Evolutionary conservation across 78 protist genomes (phyloP), one percentile per base, ranked within the genome.

Genomic region (Kipferlia bialata): DNA sequence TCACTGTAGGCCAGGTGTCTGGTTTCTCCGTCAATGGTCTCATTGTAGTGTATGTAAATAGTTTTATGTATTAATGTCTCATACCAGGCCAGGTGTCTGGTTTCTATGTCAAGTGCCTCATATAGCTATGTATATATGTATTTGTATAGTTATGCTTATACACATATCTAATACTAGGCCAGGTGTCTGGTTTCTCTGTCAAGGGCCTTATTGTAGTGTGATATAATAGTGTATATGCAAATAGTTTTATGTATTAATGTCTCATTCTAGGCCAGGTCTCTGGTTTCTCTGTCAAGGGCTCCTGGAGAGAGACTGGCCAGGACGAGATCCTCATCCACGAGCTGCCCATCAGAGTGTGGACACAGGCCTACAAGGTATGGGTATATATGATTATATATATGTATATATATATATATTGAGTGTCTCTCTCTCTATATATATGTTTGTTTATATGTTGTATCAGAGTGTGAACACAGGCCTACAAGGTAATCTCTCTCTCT

Each of bases 401-500:
- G 28, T 48, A 37, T 2, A 39, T 22, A 31, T 6, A 1, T 17
- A n/a, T n/a, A n/a, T n/a, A n/a, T n/a, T n/a, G n/a, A n/a, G n/a
- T n/a, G n/a, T n/a, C n/a, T n/a, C n/a, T n/a, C n/a, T n/a, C n/a
- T n/a, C n/a, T n/a, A n/a, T n/a, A n/a, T n/a, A n/a, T n/a, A n/a
- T n/a, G n/a, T n/a, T n/a, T n/a, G n/a, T n/a, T n/a, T n/a, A n/a
- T n/a, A n/a, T n/a, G n/a, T n/a, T n/a, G n/a, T n/a, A 0, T 12
- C 22, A 29, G 77, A 18, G 54, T 0, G 39, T 64, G 59, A 76
- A 73, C 67, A 18, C 72, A 82, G 63, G 48, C 34, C 22, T 87
- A 86, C 83, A 92, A 91, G 77, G 88, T n/a, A n/a, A n/a, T n/a
- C n/a, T n/a, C n/a, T n/a, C n/a, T n/a, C n/a, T n/a, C n/a, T n/a